Evolutionary conservation across 805 yeast species (phyloP), one percentile per base, ranked within the genome.

Genomic region (Cyberlindnera petersonii): DNA sequence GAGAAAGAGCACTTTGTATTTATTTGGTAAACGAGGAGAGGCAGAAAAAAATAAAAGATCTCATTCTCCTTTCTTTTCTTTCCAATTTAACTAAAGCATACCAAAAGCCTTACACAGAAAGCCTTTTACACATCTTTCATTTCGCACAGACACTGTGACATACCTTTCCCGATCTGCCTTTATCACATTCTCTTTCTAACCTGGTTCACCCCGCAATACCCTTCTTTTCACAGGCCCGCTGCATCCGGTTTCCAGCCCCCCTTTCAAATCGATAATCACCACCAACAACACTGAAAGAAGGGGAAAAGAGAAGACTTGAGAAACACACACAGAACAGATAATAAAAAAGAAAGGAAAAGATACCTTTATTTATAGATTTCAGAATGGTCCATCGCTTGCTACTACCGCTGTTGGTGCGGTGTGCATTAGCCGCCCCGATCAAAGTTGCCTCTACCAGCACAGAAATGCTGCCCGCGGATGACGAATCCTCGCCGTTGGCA

Each of bases 401-500:
- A 17, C 21, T 15, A 10, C 21, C 11, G 20, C 27, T 32, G 10
- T n/a, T 13, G 9, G 35, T 23, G 27, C 22, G 22, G 35, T 18
- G 18, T 9, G 15, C 35, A 8, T 13, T 4, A 11, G 27, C 35
- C 6, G 16, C 18, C 27, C 35, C 35, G 13, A 24, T 32, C 11
- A 14, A 9, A 15, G 23, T 24, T 6, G 29, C 28, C 17, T 9
- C 20, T 27, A 11, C 13, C 31, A 26, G 13, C 17, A 17, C 16
- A 11, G 32, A 13, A 20, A 9, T 19, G 6, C 19, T n/a, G 9
- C 13, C 14, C 21, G 30, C 31, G 10, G 35, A 10, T 9, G 38
- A 35, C 7, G 35, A 35, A 20, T 17, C 37, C 13, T 11, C 43
- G 14, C 23, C 46, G 3, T 10, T 47, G 18, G 35, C 33, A 3